A percentile compares a stretch with the other conserved stretches of the same genome.
phyloP scores from a whole-genome alignment of 2,329 filamentous ascomycete species.

The Beauveria sp. region DNA sequence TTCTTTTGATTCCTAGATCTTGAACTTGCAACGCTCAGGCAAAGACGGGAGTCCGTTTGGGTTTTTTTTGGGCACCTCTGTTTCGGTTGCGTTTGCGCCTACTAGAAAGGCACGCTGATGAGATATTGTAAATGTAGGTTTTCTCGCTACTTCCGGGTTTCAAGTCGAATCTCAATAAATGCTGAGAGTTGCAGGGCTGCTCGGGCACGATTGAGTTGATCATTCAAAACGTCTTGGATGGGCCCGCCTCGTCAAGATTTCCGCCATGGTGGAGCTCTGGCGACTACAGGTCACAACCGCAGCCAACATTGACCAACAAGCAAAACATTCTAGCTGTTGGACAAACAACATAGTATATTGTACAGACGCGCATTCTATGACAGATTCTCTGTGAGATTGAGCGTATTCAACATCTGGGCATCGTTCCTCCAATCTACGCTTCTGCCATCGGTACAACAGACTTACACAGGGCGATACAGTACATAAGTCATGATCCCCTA shows the following conservation, averaged over 20 bases:
- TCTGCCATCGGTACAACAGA: background rate
- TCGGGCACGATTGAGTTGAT: background rate
- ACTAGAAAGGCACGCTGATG: background rate
- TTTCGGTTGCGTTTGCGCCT: background rate
- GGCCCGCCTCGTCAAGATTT: slow-evolving; percentile 1
- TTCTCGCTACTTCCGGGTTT: background rate
- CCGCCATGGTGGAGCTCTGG: background rate
- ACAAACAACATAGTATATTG: no score
- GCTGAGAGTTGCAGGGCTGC: background rate
- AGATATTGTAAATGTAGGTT: no score
- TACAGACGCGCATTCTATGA: no score
- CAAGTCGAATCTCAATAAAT: background rate
- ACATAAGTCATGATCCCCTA: no score
- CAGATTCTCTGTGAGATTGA: no score
- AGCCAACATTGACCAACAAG: background rate
- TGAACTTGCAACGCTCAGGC: no score
- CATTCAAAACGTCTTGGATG: background rate
- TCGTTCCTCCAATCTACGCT: no score
- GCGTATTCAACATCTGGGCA: no score
- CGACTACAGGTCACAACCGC: background rate
- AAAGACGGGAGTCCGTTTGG: no score
- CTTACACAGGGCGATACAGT: no score
- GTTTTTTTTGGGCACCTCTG: no score
- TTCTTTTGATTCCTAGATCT: background rate
- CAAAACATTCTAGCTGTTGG: no score